Evolutionary conservation across 176 grass and related monocot genomes (phyloP).

Genomic region (Bromus sterilis): DNA sequence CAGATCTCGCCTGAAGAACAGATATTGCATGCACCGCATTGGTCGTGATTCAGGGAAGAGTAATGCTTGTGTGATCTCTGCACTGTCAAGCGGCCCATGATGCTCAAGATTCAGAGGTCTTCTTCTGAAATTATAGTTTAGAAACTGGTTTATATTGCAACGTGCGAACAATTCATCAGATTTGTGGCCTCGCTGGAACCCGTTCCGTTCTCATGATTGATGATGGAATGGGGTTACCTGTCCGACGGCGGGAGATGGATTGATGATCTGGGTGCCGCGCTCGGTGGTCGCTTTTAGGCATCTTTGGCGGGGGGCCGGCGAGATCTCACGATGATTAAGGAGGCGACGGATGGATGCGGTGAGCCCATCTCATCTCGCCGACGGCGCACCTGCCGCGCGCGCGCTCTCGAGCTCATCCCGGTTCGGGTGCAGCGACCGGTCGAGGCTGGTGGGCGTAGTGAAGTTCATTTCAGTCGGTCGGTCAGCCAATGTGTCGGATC

Average conservation of each 20-base stretch:
- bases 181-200: not conserved
- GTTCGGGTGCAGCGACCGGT: not conserved
- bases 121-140: not conserved
- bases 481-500: not conserved
- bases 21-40: not conserved
- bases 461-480: too few relatives aligned
- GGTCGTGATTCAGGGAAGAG: not conserved
- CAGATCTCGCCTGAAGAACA: not conserved
- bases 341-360: not conserved
- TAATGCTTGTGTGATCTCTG: not conserved
- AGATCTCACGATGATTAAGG: not conserved
- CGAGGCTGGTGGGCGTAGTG: not conserved
- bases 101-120: not conserved
- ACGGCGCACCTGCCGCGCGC: constrained; percentile 21
- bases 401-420: not conserved
- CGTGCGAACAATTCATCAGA: not conserved
- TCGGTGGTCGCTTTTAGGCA: not conserved
- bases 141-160: not conserved
- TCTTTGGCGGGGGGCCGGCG: not conserved
- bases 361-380: not conserved
- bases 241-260: not conserved
- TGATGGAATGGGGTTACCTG: not conserved
- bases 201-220: not conserved
- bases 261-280: not conserved
- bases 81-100: not conserved